phyloP scores from a whole-genome alignment of 768 basidiomycete species.

The Kondoa subrosea region DNA sequence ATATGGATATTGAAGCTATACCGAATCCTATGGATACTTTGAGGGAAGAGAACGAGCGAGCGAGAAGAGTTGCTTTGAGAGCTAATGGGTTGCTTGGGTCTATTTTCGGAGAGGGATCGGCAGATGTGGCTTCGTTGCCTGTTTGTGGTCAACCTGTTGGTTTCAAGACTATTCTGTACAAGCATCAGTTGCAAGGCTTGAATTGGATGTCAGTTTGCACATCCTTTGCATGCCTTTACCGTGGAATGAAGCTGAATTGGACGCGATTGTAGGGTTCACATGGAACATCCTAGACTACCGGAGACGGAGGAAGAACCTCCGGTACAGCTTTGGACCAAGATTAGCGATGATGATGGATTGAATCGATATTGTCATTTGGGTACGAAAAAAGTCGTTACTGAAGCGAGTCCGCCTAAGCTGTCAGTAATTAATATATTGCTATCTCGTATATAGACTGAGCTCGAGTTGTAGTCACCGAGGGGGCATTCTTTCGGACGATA shows the following conservation, averaged over 20 bases:
- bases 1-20: too few species aligned
- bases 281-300: constrained; percentile 6
- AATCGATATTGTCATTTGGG: constrained; percentile 55
- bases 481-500: constrained; percentile 76
- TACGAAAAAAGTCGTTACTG: constrained; percentile 58
- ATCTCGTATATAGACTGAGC: not conserved
- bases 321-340: constrained; percentile 15
- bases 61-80: constrained; percentile 7
- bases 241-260: too few species aligned
- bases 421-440: constrained; percentile 36
- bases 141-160: constrained; percentile 1
- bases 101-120: not conserved
- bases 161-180: not conserved
- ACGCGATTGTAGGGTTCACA: constrained; percentile 4
- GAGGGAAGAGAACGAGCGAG: constrained; percentile 3
- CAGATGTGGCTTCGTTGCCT: not conserved
- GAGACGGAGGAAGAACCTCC: constrained; percentile 7
- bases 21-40: constrained; percentile 9
- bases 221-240: too few species aligned
- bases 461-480: constrained; percentile 35
- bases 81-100: not conserved
- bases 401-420: constrained; percentile 40
- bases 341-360: not conserved
- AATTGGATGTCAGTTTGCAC: constrained; percentile 18
- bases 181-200: constrained; percentile 17